phyloP scores from a whole-genome alignment of 805 yeast genomes.

The Metschnikowia similis region DNA sequence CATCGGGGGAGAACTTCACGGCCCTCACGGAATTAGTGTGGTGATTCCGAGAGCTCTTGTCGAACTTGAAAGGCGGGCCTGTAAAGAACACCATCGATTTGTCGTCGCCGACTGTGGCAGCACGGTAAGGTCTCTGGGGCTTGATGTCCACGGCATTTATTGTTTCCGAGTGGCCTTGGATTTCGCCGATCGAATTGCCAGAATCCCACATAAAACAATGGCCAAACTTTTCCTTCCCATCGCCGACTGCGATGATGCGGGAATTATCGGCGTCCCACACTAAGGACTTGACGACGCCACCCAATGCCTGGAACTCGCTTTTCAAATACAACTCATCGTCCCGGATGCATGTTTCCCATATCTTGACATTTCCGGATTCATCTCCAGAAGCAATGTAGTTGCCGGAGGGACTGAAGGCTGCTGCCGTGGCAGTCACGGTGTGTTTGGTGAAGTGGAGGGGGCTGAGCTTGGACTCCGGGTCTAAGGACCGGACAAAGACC shows the following conservation, averaged over 20 bases:
- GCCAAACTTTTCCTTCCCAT: slow-evolving; percentile 88
- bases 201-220: slow-evolving; percentile 91
- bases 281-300: slow-evolving; percentile 76
- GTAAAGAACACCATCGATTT: slow-evolving; percentile 75
- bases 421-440: slow-evolving; percentile 69
- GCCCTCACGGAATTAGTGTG: slow-evolving; percentile 79
- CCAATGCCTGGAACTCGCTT: slow-evolving; percentile 74
- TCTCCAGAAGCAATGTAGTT: slow-evolving; percentile 90
- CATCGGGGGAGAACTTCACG: slow-evolving; percentile 79
- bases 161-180: slow-evolving; percentile 83
- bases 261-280: slow-evolving; percentile 90
- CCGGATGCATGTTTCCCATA: slow-evolving; percentile 65
- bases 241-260: slow-evolving; percentile 90
- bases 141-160: slow-evolving; percentile 82
- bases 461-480: slow-evolving; percentile 40
- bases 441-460: slow-evolving; percentile 71
- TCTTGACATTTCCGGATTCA: slow-evolving; percentile 78
- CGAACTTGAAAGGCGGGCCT: slow-evolving; percentile 94
- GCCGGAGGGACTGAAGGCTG: slow-evolving; percentile 85
- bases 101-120: slow-evolving; percentile 91
- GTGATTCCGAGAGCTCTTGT: slow-evolving; percentile 62
- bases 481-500: slow-evolving; percentile 64
- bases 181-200: slow-evolving; percentile 96
- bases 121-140: slow-evolving; percentile 86
- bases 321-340: slow-evolving; percentile 53